These are phyloP conservation scores for Dioszegia crocea DNA, from an alignment of 768 basidiomycete genomes.

Conservation along the genomic window DNA sequence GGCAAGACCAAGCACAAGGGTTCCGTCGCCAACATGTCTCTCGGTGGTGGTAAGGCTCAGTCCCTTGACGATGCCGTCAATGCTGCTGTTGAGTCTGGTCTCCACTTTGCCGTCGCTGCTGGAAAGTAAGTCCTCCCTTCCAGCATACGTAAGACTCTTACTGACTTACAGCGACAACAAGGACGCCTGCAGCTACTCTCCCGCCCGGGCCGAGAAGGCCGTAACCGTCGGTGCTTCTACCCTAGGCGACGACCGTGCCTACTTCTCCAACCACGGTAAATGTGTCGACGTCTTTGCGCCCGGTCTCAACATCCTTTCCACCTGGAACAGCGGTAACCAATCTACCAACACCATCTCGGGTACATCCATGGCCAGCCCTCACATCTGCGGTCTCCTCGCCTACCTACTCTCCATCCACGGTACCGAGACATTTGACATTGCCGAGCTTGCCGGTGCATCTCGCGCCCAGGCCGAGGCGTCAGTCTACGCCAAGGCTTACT, in stretches of 20 bases:
- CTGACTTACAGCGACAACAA: constrained; percentile 64
- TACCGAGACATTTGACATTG: constrained; percentile 50
- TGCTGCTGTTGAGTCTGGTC: constrained; percentile 70
- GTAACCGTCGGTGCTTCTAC: constrained; percentile 86
- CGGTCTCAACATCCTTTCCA: constrained; percentile 83
- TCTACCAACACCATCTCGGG: constrained; percentile 64
- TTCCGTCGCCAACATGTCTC: constrained; percentile 75
- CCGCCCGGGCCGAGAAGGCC: constrained; percentile 80
- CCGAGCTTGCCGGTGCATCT: constrained; percentile 14
- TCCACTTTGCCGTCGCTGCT: constrained; percentile 96
- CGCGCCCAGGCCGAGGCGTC: constrained; percentile 18
- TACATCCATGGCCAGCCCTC: constrained; percentile 79
- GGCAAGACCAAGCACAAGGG: constrained; percentile 84
- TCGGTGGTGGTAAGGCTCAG: constrained; percentile 88
- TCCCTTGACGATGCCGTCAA: constrained; percentile 82
- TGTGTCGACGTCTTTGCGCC: constrained; percentile 94
- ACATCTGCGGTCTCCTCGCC: constrained; percentile 72
- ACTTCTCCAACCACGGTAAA: constrained; percentile 79
- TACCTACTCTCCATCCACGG: constrained; percentile 90
- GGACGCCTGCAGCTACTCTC: constrained; percentile 89
- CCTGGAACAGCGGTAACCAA: constrained; percentile 63
- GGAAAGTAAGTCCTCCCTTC: constrained; percentile 54
- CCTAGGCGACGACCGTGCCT: constrained; percentile 52
- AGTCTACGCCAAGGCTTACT: constrained; percentile 52
- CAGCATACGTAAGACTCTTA: neutral